Evolutionary conservation across 2,329 filamentous ascomycete genomes (phyloP).

Genomic region (Cladosporium cucumerinum): DNA sequence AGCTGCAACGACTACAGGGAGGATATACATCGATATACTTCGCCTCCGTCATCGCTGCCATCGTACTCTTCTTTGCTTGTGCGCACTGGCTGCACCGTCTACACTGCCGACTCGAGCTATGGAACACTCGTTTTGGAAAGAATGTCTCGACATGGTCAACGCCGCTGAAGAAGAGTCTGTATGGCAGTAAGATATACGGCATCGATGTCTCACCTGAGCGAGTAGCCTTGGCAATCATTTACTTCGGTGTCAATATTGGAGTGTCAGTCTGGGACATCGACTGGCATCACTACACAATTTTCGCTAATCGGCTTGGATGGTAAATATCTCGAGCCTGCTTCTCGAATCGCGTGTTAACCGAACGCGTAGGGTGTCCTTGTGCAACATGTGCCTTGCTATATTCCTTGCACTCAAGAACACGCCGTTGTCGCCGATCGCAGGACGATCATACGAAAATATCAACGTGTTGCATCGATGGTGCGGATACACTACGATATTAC

Average conservation of each 20-base stretch:
- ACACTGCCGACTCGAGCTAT: conserved; percentile 3
- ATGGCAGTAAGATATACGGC: not conserved
- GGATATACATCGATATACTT: conserved; percentile 20
- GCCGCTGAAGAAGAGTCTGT: not conserved
- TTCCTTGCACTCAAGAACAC: conserved; percentile 29
- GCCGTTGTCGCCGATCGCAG: conserved; percentile 27
- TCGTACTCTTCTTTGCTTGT: conserved; percentile 20
- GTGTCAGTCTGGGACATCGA: conserved; percentile 17
- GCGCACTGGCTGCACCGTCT: conserved; percentile 18
- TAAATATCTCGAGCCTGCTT: conserved; percentile 10
- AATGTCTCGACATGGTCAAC: not conserved
- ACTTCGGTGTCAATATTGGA: conserved; percentile 17
- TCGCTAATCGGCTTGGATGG: conserved; percentile 28
- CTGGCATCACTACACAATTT: conserved; percentile 19
- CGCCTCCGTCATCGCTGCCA: conserved; percentile 16
- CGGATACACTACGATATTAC: conserved; percentile 25
- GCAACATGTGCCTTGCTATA: conserved; percentile 25
- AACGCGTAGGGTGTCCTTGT: conserved; percentile 22
- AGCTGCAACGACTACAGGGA: conserved; percentile 6
- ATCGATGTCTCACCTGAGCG: conserved; percentile 6
- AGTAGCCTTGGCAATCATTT: conserved; percentile 5
- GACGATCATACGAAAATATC: conserved; percentile 25
- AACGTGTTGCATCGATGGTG: conserved; percentile 27
- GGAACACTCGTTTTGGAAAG: not conserved
- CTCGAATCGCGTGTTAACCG: not conserved